Evolutionary conservation across 805 yeast genomes (phyloP), one percentile per base, ranked within the genome.

Genomic region (Lachancea kluyveri): DNA sequence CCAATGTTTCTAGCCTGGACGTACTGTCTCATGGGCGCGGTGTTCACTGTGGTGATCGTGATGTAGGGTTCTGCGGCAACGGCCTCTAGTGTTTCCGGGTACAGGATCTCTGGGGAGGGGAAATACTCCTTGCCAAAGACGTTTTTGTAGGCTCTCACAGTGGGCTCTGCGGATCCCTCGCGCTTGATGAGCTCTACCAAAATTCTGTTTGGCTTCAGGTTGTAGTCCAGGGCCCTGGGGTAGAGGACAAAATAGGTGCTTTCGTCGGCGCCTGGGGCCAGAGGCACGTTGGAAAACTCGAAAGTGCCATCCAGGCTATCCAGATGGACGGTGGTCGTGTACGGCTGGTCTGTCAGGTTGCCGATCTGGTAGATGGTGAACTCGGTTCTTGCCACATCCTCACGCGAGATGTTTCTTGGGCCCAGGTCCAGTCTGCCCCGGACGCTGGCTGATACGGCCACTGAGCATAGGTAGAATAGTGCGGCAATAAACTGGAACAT

Each of bases 1-100:
- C 67, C 57, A 3, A 39, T 36, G 14, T 52, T 46, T 36, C 68
- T 55, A 9, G 46, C 35, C 37, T 52, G 51, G 17, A 62, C 36
- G 37, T 63, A 65, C 3, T 38, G 34, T 26, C 68, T 49, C 8
- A 39, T 28, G n/a, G 68, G 67, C 0, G 41, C 40, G 8, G 43
- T 41, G 4, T 48, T 43, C 9, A 57, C 43, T 10, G 52, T 37
- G 5, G 49, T 33, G 7, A 57, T 42, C 4, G 34, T 33, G 6
- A 63, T 31, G 31, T 31, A 36, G 5, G 55, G 49, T 4, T 46
- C 45, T 1, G 37, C 30, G 4, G 32, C 35, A 11, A 54, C 38
- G 14, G 35, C 24, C 22, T 45, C 51, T 24, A 58, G 35, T 14
- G 43, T 18, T 26, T 58, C 63, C 6, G 61, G 60, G 33, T 45